These are phyloP conservation scores for Brassica rapa DNA, from an alignment of 345 rosid genomes.

Conservation along the genomic window DNA sequence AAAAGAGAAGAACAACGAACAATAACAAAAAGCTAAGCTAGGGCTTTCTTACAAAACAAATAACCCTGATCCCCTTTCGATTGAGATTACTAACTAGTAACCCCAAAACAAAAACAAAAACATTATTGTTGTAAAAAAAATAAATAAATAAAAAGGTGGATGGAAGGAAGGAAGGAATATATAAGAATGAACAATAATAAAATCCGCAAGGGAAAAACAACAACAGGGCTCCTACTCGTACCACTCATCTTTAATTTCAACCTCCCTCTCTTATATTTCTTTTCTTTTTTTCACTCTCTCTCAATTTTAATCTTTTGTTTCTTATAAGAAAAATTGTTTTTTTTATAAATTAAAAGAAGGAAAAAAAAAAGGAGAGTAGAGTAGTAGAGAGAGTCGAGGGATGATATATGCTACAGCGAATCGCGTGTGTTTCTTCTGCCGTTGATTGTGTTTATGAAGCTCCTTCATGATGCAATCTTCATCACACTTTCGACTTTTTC, in stretches of 20 bases:
- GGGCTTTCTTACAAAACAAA: slow-evolving; percentile 36
- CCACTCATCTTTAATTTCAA: slow-evolving; percentile 45
- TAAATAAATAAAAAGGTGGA: slow-evolving; percentile 15
- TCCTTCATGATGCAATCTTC: slow-evolving; percentile 25
- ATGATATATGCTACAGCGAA: slow-evolving; percentile 36
- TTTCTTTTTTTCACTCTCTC: neutral
- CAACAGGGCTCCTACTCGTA: slow-evolving; percentile 16
- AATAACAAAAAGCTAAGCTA: slow-evolving; percentile 6
- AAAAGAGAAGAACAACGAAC: slow-evolving; percentile 13
- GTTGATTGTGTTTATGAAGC: slow-evolving; percentile 41
- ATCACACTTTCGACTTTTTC: neutral
- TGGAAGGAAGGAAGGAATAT: slow-evolving; percentile 22
- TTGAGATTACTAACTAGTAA: neutral
- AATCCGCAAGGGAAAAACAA: slow-evolving; percentile 36
- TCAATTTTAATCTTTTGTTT: slow-evolving; percentile 32
- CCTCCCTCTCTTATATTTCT: slow-evolving; percentile 29
- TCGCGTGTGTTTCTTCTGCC: slow-evolving; percentile 41
- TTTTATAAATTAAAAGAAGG: neutral
- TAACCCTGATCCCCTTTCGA: slow-evolving; percentile 37
- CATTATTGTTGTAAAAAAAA: slow-evolving; percentile 24
- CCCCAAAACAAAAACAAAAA: slow-evolving; percentile 6
- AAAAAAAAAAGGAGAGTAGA: neutral
- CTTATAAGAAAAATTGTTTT: slow-evolving; percentile 14
- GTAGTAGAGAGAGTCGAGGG: slow-evolving; percentile 30
- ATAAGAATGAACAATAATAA: slow-evolving; percentile 41